Conservation (phyloP, 352 stramenopile genomes). For the Globisporangium recalcitrans region DNA sequence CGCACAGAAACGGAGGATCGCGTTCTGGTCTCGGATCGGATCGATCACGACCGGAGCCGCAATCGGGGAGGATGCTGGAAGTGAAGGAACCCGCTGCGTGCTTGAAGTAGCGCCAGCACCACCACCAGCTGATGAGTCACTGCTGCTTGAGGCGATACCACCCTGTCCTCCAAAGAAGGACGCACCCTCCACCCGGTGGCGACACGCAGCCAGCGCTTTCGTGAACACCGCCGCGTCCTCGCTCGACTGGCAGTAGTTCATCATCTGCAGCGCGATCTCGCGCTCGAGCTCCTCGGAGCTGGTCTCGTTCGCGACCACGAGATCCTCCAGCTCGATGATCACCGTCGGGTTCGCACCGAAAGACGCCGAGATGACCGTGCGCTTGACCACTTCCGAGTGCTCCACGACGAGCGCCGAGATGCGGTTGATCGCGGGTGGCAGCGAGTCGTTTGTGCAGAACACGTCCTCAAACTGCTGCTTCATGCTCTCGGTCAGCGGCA, state of each 20-base stretch:
- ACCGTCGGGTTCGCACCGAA: conserved; percentile 39
- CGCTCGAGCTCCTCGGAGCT: conserved; percentile 38
- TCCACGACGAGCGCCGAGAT: conserved; percentile 45
- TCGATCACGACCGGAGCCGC: conserved; percentile 35
- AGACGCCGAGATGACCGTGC: conserved; percentile 34
- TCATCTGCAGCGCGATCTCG: conserved; percentile 40
- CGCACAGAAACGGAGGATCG: conserved; percentile 41
- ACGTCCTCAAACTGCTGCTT: conserved; percentile 37
- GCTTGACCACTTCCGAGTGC: conserved; percentile 37
- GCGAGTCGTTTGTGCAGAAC: conserved; percentile 31
- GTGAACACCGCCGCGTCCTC: conserved; percentile 36
- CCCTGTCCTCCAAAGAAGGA: background rate
- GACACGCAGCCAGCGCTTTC: conserved; percentile 38
- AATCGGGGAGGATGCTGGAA: conserved; percentile 37
- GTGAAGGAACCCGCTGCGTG: conserved; percentile 22
- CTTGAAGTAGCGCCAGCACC: background rate
- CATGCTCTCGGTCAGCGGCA: conserved; percentile 33
- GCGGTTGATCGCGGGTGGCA: conserved; percentile 30
- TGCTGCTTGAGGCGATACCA: background rate
- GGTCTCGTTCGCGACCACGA: conserved; percentile 36
- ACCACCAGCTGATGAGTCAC: background rate
- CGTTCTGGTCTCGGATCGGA: conserved; percentile 37
- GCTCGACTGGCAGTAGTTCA: conserved; percentile 26
- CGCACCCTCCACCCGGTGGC: conserved; percentile 26
- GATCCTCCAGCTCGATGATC: conserved; percentile 40